phyloP scores from a whole-genome alignment of 768 basidiomycete species.

The Tricholoma sp. region DNA sequence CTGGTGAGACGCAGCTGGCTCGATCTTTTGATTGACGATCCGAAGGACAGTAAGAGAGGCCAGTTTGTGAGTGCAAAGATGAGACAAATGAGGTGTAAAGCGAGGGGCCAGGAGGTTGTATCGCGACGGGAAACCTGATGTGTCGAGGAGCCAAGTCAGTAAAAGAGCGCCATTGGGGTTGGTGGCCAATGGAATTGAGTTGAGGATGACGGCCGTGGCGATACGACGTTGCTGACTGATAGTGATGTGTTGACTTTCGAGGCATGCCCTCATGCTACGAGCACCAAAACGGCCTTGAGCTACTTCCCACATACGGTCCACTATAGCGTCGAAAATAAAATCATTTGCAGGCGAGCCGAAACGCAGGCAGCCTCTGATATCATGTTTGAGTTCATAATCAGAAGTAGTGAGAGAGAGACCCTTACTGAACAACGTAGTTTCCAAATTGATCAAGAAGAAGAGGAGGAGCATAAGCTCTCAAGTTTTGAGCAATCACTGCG shows the following conservation, averaged over 20 bases:
- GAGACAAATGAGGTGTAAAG: conserved; percentile 93
- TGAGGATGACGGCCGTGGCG: conserved; percentile 90
- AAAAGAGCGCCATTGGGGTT: conserved; percentile 96
- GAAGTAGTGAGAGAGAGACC: conserved; percentile 9
- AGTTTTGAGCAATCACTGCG: conserved; percentile 74
- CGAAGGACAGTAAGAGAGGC: conserved; percentile 92
- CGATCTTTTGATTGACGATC: conserved; percentile 95
- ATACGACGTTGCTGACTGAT: conserved; percentile 92
- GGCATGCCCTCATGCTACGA: conserved; percentile 93
- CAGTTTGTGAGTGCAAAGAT: conserved; percentile 96
- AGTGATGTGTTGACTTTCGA: conserved; percentile 86
- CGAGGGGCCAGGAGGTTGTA: conserved; percentile 93
- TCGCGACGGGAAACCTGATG: conserved; percentile 91
- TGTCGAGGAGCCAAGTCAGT: conserved; percentile 95
- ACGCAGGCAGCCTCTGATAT: conserved; percentile 76
- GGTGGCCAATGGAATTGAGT: conserved; percentile 95
- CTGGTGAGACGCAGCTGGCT: conserved; percentile 80
- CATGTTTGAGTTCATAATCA: not conserved
- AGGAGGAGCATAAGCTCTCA: conserved; percentile 89
- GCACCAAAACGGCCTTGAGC: conserved; percentile 98
- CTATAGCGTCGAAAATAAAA: conserved; percentile 97
- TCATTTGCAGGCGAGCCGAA: conserved; percentile 89
- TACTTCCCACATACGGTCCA: conserved; percentile 97
- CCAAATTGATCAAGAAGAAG: conserved; percentile 92
- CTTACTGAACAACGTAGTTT: conserved; percentile 90